Evolutionary conservation across 1,284 basidiomycete genomes (phyloP), one percentile per base, ranked within the genome.

Genomic region (Leucoagaricus sp.): DNA sequence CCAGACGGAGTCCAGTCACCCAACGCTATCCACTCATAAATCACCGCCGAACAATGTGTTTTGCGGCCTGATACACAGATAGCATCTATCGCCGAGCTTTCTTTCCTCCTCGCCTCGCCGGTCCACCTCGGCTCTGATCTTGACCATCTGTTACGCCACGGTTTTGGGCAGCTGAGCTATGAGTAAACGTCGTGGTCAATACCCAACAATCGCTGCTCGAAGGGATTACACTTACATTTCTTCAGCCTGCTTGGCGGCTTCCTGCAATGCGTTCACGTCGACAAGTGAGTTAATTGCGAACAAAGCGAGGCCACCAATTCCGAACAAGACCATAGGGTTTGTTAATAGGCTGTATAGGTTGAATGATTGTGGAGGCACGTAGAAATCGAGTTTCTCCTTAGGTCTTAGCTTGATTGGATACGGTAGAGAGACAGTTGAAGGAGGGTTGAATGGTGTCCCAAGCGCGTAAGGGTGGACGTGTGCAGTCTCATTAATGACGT

Each of bases 271-370:
- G 8, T 57, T 41, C 4, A 57, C 55, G 10, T 57, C 55, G 4
- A 57, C 49, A 19, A 57, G 55, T 25, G 55, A 57, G 38, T 57
- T 57, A 6, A 57, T 15, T 21, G 49, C 55, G 15, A 57, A 46
- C 10, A 57, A 29, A 10, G 19, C 55, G 15, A 57, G 49, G 23
- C 55, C 55, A 17, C 55, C 55, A 23, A 57, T 29, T 25, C 29
- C 55, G 34, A 57, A 57, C 58, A 95, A 74, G 74, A 93, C 88
- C 93, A 95, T 94, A 2, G 93, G 93, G 67, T 84, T 93, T 64
- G 89, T 86, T 65, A 95, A 76, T 88, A 94, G 90, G 47, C 78
- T 84, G 53, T 91, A 57, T 25, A 93, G 63, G 69, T 92, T 89
- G 77, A 94, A 91, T 17, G 83, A 82, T 66, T 90, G 80, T 15